These are phyloP conservation scores for Zhuliangozyma parablackwelliae DNA, from an alignment of 1,139 yeast species.

Conservation along the genomic window DNA sequence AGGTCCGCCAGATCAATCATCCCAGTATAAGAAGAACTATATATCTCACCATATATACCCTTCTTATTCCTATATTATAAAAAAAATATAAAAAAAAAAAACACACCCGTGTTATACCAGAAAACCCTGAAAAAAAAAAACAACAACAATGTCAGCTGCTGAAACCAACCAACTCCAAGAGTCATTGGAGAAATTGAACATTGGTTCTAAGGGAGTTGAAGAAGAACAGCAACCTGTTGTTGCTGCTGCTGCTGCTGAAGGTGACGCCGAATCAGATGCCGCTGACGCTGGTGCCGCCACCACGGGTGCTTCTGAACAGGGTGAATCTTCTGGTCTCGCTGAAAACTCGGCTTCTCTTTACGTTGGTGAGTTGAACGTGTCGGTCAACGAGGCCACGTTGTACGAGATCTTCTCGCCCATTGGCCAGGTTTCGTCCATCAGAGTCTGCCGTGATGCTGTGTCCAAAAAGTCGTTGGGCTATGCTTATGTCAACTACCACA, in stretches of 20 bases:
- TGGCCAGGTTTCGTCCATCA: constrained; percentile 94
- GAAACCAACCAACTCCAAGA: constrained; percentile 51
- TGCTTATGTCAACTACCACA: constrained; percentile 96
- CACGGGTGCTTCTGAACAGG: constrained; percentile 18
- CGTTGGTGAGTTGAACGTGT: constrained; percentile 94
- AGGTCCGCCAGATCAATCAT: no score
- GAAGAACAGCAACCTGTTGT: constrained; percentile 16
- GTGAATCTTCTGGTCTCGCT: constrained; percentile 31
- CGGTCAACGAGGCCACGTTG: constrained; percentile 90
- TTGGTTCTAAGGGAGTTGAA: constrained; percentile 29
- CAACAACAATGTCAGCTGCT: constrained; percentile 42
- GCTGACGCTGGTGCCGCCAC: constrained; percentile 17
- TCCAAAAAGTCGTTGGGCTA: constrained; percentile 96
- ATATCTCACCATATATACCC: no score
- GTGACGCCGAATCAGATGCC: constrained; percentile 15
- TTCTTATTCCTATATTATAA: neutral
- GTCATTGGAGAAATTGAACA: constrained; percentile 52
- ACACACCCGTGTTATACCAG: constrained; percentile 1
- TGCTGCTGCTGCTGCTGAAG: no score
- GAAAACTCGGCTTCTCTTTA: constrained; percentile 82
- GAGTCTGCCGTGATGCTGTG: constrained; percentile 98
- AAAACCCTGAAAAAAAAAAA: constrained; percentile 8
- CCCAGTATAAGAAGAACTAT: neutral
- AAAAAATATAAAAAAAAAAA: constrained; percentile 6
- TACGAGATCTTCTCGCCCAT: constrained; percentile 93